Conservation (phyloP, 1,139 yeast genomes). For the Blastobotrys malaysiensis region DNA sequence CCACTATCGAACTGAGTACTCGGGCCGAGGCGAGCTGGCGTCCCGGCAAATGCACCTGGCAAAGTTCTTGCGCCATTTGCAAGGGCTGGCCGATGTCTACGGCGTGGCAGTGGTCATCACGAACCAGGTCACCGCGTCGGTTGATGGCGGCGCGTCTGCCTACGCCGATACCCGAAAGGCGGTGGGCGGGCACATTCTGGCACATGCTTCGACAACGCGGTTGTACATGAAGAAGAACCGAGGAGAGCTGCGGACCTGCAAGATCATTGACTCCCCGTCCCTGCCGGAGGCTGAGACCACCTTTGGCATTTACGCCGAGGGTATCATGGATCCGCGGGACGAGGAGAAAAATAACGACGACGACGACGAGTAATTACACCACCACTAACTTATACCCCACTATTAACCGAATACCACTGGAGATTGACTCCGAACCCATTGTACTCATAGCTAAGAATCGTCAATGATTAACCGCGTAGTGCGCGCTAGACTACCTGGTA, state of each 20-base stretch:
- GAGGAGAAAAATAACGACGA: slow-evolving; percentile 43
- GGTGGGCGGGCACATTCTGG: slow-evolving; percentile 96
- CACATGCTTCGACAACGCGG: slow-evolving; percentile 94
- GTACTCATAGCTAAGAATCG: no score
- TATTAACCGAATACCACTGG: neutral
- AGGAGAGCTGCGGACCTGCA: slow-evolving; percentile 89
- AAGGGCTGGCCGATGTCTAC: slow-evolving; percentile 92
- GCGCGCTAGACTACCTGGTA: no score
- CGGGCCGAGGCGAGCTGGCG: slow-evolving; percentile 94
- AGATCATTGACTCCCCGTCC: slow-evolving; percentile 92
- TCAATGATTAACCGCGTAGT: no score
- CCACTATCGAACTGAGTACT: slow-evolving; percentile 86
- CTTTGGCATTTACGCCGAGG: slow-evolving; percentile 94
- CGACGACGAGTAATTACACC: slow-evolving; percentile 5
- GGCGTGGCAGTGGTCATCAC: slow-evolving; percentile 99
- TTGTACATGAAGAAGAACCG: slow-evolving; percentile 84
- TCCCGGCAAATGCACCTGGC: slow-evolving; percentile 96
- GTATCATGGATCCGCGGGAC: slow-evolving; percentile 90
- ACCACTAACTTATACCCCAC: neutral
- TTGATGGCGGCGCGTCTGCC: slow-evolving; percentile 79
- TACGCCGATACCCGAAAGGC: slow-evolving; percentile 99
- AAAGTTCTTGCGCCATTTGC: slow-evolving; percentile 83
- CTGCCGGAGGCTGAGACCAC: slow-evolving; percentile 93
- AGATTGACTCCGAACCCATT: no score
- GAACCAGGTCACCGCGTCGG: slow-evolving; percentile 97